phyloP scores from a whole-genome alignment of 202 grass and related monocot genomes.

The Carex arenaria region DNA sequence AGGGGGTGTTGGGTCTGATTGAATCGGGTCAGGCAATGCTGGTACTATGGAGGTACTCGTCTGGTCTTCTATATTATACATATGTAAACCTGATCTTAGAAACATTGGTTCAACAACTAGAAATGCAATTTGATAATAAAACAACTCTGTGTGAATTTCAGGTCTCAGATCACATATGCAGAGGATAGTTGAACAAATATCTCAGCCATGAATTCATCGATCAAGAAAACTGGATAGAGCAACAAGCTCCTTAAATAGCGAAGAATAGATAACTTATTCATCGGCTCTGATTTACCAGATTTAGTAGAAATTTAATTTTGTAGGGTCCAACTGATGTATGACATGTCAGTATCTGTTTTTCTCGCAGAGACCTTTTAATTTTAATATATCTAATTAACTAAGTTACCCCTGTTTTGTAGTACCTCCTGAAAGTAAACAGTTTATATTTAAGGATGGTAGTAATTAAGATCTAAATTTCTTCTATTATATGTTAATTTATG shows the following conservation, averaged over 20 bases:
- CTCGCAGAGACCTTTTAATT: neutral
- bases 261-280: neutral
- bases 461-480: neutral
- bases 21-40: neutral
- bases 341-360: neutral
- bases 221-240: constrained; percentile 39
- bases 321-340: neutral
- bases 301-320: neutral
- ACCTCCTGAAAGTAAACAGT: neutral
- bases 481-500: neutral
- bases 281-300: neutral
- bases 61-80: neutral
- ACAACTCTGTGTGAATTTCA: neutral
- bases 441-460: neutral
- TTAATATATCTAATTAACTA: neutral
- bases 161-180: constrained; percentile 29
- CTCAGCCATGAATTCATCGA: constrained; percentile 40
- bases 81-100: neutral
- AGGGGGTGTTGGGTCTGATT: neutral
- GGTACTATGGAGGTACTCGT: neutral
- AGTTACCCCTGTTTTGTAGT: neutral
- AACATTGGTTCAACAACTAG: neutral
- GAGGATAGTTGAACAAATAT: constrained; percentile 38
- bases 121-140: neutral
- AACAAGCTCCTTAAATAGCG: constrained; percentile 6